Evolutionary conservation across 345 rosid genomes (phyloP).

Genomic region (Cochlearia excelsa): DNA sequence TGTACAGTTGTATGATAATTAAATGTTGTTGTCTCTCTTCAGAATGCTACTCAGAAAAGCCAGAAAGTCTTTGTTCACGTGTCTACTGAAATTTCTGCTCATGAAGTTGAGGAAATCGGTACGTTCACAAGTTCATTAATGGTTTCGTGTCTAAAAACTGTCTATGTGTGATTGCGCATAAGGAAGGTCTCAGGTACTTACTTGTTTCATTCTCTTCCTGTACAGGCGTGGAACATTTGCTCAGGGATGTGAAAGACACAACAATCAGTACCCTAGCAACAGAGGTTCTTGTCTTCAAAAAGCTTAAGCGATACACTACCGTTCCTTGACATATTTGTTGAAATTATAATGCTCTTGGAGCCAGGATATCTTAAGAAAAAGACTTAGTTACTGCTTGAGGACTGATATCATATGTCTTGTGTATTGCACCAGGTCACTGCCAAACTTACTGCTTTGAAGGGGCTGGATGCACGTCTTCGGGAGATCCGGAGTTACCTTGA

Average conservation of each 20-base stretch:
- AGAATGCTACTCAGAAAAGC: slow-evolving; percentile 94
- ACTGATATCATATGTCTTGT: background rate
- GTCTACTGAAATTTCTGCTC: slow-evolving; percentile 79
- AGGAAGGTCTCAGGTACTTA: background rate
- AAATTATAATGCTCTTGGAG: too few relatives aligned
- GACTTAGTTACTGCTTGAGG: too few relatives aligned
- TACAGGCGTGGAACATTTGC: slow-evolving; percentile 51
- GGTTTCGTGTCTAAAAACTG: too few relatives aligned
- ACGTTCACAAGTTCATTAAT: slow-evolving; percentile 21
- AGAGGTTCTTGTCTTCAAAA: slow-evolving; percentile 45
- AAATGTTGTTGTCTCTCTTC: background rate
- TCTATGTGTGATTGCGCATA: too few relatives aligned
- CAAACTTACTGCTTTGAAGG: slow-evolving; percentile 70
- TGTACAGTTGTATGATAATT: background rate
- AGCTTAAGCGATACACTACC: too few relatives aligned
- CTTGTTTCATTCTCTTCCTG: slow-evolving; percentile 4
- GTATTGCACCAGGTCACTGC: slow-evolving; percentile 51
- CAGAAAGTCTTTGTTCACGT: slow-evolving; percentile 80
- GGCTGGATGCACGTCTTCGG: slow-evolving; percentile 71
- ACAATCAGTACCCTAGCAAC: slow-evolving; percentile 39
- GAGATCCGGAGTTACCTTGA: slow-evolving; percentile 69
- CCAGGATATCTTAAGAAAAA: too few relatives aligned
- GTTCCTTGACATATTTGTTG: too few relatives aligned
- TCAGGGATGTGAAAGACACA: slow-evolving; percentile 40
- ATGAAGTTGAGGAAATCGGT: slow-evolving; percentile 91